Evolutionary conservation across 2,329 filamentous ascomycete genomes (phyloP), one percentile per base, ranked within the genome.

Genomic region (Conoideocrella luteorostrata): DNA sequence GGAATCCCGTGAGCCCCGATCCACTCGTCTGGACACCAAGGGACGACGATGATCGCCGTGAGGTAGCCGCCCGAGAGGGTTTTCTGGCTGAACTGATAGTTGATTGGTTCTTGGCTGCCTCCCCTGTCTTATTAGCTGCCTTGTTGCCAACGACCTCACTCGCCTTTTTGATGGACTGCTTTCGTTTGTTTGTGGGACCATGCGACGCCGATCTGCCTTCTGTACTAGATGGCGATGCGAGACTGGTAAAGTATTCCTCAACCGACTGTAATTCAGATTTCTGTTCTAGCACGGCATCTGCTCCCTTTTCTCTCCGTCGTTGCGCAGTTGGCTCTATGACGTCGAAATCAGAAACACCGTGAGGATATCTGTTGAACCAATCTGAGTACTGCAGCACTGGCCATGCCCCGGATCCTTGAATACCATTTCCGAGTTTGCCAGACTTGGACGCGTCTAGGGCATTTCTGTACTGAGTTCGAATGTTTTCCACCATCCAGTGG

Each of bases 361-460:
- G 86, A 1, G 93, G 93, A 60, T 96, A 97, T 51, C 86, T 80
- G 58, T 93, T 86, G 57, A 97, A 97, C 93, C 93, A 97, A 64
- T 97, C 93, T 41, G 90, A 89, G 55, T 97, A 97, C 57, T 97
- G 91, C 62, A 95, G 90, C 55, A 96, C 86, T 7, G 77, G 75
- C 5, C 77, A 75, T 5, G 75, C 65, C 7, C 68, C 63, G 12
- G 72, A 67, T 34, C 68, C 67, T 43, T 74, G 67, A 45, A 62
- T 62, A 47, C 67, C n/a, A n/a, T n/a, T n/a, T n/a, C n/a, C 60
- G 50, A 72, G 64, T n/a, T 72, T 72, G 9, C 86, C 87, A 52
- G 80, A 78, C 42, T 83, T 74, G 23, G 83, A 80, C n/a, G 84
- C 84, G 61, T 96, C 89, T 13, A 89, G 83, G 53, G 89, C 91